Conservation (phyloP, 2,329 filamentous ascomycete species). For the Fusarium duplospermum region DNA sequence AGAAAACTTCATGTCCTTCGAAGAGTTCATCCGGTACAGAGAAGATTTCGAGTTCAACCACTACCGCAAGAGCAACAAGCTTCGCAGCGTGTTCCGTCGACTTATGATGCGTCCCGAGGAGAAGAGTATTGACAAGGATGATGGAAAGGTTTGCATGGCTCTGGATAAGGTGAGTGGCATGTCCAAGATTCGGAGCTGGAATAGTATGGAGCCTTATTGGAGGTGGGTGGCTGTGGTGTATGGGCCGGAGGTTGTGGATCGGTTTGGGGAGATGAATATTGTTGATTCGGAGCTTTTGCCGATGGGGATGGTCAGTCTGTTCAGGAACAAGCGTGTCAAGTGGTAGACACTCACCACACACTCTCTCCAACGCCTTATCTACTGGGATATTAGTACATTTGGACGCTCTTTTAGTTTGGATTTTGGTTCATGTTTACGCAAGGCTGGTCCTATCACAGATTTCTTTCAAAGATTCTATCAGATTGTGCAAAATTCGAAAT, state of each 20-base stretch:
- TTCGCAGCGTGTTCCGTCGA: conserved; percentile 50
- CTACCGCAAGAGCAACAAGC: conserved; percentile 14
- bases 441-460: not conserved
- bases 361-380: not conserved
- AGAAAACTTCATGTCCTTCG: conserved; percentile 57
- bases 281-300: conserved; percentile 59
- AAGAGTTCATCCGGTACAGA: conserved; percentile 57
- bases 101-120: conserved; percentile 51
- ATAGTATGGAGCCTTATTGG: conserved; percentile 57
- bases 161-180: conserved; percentile 31
- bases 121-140: conserved; percentile 42
- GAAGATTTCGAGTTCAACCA: conserved; percentile 53
- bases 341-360: conserved; percentile 50
- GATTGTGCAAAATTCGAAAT: not conserved
- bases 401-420: not conserved
- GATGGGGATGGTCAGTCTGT: conserved; percentile 59
- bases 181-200: conserved; percentile 43
- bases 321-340: conserved; percentile 56
- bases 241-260: conserved; percentile 55
- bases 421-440: not conserved
- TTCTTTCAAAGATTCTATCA: not conserved
- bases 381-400: not conserved
- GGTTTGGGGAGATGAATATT: conserved; percentile 58
- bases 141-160: conserved; percentile 39
- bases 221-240: conserved; percentile 60